Percentiles rank a stretch among this genome's conserved stretches.
phyloP scores from a whole-genome alignment of 1,284 basidiomycete species.

The Golubevia pallescens region DNA sequence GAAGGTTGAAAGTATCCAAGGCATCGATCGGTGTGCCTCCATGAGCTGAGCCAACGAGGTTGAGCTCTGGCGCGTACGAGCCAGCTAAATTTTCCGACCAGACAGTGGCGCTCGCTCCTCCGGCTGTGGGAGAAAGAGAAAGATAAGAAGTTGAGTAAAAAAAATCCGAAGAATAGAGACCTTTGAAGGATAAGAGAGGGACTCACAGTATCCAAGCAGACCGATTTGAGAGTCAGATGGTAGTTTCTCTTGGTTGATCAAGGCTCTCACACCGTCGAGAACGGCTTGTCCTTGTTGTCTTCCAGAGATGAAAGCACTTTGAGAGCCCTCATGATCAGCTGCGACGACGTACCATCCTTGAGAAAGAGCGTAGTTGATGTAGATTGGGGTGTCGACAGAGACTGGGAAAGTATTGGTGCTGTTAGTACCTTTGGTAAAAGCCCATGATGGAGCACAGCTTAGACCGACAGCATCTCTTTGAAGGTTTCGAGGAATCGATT shows the following conservation, averaged over 20 bases:
- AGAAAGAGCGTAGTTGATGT: constrained; percentile 31
- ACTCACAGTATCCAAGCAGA: constrained; percentile 12
- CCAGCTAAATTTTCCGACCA: constrained; percentile 27
- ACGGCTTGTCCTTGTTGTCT: constrained; percentile 32
- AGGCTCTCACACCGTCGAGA: constrained; percentile 40
- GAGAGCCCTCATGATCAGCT: constrained; percentile 44
- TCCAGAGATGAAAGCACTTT: constrained; percentile 35
- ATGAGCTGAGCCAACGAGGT: constrained; percentile 40
- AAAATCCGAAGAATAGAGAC: too few species aligned
- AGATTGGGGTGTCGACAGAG: constrained; percentile 22
- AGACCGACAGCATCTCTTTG: constrained; percentile 24
- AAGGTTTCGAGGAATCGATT: too few species aligned
- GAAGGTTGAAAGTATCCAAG: constrained; percentile 20
- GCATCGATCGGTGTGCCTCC: constrained; percentile 28
- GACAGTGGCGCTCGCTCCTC: constrained; percentile 40
- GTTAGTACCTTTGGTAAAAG: constrained; percentile 13
- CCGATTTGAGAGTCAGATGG: constrained; percentile 8
- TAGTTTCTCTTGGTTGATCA: constrained; percentile 18
- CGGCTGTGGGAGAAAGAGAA: constrained; percentile 2
- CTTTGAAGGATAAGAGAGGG: too few species aligned
- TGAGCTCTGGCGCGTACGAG: constrained; percentile 38
- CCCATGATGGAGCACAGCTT: constrained; percentile 37
- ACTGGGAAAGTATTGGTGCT: constrained; percentile 18
- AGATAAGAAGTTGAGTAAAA: too few species aligned
- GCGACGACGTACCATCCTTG: constrained; percentile 32